Percentiles rank a stretch among this genome's conserved stretches.
Conservation (phyloP, 2,329 filamentous ascomycete genomes). For the Ilyonectria destructans region DNA sequence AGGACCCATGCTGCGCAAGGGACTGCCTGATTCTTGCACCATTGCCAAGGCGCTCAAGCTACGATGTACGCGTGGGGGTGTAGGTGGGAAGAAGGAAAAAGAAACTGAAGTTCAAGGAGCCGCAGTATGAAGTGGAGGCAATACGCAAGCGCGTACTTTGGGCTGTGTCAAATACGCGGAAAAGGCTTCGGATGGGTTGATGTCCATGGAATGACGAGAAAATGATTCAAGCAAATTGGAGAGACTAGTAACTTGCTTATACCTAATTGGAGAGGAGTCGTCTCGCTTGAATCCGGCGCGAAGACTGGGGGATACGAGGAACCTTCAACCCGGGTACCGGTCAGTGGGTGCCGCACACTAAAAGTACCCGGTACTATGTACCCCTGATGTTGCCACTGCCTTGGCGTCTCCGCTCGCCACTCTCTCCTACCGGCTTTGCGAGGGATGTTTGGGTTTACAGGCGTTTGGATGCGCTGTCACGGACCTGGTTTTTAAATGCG, state of each 20-base stretch:
- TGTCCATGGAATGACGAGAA: neutral
- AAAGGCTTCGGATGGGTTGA: neutral
- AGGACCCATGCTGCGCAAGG: constrained; percentile 35
- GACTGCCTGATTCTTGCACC: constrained; percentile 17
- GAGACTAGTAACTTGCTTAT: neutral
- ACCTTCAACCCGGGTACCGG: neutral
- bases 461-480: neutral
- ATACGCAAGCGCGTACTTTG: neutral
- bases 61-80: neutral
- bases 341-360: rapidly evolving
- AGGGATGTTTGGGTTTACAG: neutral
- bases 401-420: neutral
- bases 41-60: constrained; percentile 19
- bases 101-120: neutral
- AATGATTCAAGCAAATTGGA: neutral
- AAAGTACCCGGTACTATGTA: neutral
- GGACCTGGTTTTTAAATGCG: neutral
- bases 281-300: neutral
- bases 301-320: neutral
- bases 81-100: neutral
- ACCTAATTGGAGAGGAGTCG: neutral
- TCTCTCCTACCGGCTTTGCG: neutral
- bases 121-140: neutral
- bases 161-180: constrained; percentile 10
- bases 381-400: neutral